A percentile compares a stretch with the other conserved stretches of the same genome.
phyloP scores from a whole-genome alignment of 352 stramenopile genomes.

The Globisporangium irregulare region DNA sequence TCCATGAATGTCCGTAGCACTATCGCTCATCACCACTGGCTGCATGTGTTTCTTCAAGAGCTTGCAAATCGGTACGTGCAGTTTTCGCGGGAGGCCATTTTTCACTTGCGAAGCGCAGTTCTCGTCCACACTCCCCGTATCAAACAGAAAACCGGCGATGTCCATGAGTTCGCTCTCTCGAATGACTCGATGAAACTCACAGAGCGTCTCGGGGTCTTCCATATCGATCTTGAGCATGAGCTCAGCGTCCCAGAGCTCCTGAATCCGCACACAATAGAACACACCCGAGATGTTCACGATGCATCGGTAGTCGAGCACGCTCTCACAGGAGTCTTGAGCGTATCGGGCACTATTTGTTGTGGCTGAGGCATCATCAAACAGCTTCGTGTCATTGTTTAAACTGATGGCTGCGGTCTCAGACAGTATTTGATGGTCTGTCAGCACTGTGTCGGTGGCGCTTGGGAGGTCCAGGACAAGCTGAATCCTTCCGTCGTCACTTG shows the following conservation, averaged over 20 bases:
- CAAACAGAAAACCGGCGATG: slow-evolving; percentile 33
- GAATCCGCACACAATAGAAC: slow-evolving; percentile 59
- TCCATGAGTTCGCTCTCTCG: slow-evolving; percentile 30
- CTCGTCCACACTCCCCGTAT: slow-evolving; percentile 14
- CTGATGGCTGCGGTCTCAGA: neutral
- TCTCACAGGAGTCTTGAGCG: slow-evolving; percentile 6
- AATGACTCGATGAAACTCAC: slow-evolving; percentile 30
- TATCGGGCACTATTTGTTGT: neutral
- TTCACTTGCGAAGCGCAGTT: slow-evolving; percentile 24
- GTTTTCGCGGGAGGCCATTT: slow-evolving; percentile 24
- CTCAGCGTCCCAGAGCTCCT: slow-evolving; percentile 67
- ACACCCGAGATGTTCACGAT: slow-evolving; percentile 42
- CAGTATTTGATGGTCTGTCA: neutral
- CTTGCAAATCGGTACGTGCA: slow-evolving; percentile 26
- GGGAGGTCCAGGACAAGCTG: slow-evolving; percentile 39
- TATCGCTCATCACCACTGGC: neutral
- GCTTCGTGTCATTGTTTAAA: neutral
- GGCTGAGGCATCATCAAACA: neutral
- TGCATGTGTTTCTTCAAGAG: slow-evolving; percentile 28
- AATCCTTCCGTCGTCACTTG: neutral
- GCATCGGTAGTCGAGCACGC: slow-evolving; percentile 49
- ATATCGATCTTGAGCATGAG: slow-evolving; percentile 52
- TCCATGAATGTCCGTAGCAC: neutral
- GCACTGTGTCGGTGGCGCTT: neutral
- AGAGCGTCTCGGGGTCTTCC: slow-evolving; percentile 46